Base-by-base conservation (phyloP, 2,329 filamentous ascomycete genomes). In the Dendryphion nanum region DNA sequence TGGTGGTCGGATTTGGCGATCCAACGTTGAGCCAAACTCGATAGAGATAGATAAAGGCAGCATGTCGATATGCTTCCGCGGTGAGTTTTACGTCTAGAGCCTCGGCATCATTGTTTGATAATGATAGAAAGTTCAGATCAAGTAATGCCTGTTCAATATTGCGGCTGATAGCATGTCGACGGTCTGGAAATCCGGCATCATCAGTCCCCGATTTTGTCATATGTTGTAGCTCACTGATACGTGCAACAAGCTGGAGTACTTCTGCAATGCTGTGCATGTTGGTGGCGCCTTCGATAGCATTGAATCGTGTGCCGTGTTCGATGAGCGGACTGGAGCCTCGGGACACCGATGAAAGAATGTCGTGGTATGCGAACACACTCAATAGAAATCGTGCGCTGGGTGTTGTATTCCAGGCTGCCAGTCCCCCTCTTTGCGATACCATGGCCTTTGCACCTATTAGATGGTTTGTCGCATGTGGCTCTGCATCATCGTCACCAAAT, bases 21-120 rank as follows among this genome's bases (percentile, higher is more conserved):
- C 59, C 59, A 17, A 61, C 50, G 17, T 48, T 51, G 2, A 57
- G 50, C 59, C 59, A 62, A 4, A 57, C 57, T 8, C 59, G 50
- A 34, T 62, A 60, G 17, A 62, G 52, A 30, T 62, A 61, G 29
- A 62, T 62, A 42, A 61, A 60, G 2, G 59, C 59, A 20, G 59
- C 51, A 33, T 62, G 59, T 12, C 55, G 55, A 28, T 57, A 61
- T 4, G 57, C 55, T 40, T 57, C 47, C 12, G 57, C 53, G 8
- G 59, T 62, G 23, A 34, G 18, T 6, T n/a, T 33, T 12, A 59
- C 48, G 14, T 59, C 50, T n/a, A 4, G 16, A 16, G 32, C 21
- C 8, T 35, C 15, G 5, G 15, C 19, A 28, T 40, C 33, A 4
- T 17, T 18, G 10, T 15, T 14, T 19, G 16, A 18, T 16, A 19